A percentile compares a stretch with the other conserved stretches of the same genome.
phyloP scores from a whole-genome alignment of 1,139 yeast species.

The Debaryomyces udenii region DNA sequence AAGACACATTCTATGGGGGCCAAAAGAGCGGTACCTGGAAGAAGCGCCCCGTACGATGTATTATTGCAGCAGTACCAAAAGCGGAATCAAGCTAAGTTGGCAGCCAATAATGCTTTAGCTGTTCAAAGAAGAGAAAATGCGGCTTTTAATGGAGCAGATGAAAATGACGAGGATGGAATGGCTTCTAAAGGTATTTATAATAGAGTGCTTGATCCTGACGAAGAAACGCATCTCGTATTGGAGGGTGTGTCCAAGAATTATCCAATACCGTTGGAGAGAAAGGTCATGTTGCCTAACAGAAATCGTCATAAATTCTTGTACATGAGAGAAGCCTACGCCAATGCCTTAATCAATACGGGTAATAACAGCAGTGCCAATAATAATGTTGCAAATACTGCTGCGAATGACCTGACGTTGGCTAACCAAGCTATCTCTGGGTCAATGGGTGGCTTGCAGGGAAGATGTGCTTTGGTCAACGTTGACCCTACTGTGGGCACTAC shows the following conservation, averaged over 20 bases:
- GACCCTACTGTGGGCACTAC: conserved; percentile 38
- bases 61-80: conserved; percentile 88
- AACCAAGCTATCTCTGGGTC: conserved; percentile 57
- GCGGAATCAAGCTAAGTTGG: conserved; percentile 87
- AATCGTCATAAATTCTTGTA: conserved; percentile 72
- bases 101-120: conserved; percentile 77
- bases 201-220: conserved; percentile 67
- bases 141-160: conserved; percentile 36
- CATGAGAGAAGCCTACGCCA: conserved; percentile 82
- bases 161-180: conserved; percentile 24
- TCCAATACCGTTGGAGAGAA: conserved; percentile 82
- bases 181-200: conserved; percentile 23
- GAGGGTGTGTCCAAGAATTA: conserved; percentile 85
- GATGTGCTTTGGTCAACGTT: conserved; percentile 73
- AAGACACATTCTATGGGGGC: conserved; percentile 99
- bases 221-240: conserved; percentile 89
- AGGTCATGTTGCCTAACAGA: conserved; percentile 69
- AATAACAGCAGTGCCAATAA: conserved; percentile 23
- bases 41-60: conserved; percentile 90
- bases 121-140: conserved; percentile 52
- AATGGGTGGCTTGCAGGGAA: conserved; percentile 73
- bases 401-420: conserved; percentile 46
- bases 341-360: conserved; percentile 50
- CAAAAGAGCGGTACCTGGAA: conserved; percentile 89
- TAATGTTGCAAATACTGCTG: conserved; percentile 22